phyloP scores from a whole-genome alignment of 495 filamentous ascomycete genomes.

The Neurospora sp. region DNA sequence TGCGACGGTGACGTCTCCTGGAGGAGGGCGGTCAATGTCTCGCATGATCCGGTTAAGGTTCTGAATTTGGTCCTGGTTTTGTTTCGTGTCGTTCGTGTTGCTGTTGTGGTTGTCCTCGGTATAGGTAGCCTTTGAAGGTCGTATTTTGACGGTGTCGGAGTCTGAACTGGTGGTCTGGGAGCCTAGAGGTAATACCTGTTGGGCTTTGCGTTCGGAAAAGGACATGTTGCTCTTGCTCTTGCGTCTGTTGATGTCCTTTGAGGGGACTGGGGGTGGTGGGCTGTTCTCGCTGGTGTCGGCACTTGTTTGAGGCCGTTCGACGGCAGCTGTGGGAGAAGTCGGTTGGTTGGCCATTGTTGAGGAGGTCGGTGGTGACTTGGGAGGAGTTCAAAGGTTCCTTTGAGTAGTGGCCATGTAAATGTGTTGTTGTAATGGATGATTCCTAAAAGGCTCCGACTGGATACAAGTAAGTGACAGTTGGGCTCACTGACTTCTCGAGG shows the following conservation, averaged over 20 bases:
- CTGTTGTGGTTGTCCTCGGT: not conserved
- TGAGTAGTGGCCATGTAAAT: not conserved
- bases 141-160: conserved; percentile 28
- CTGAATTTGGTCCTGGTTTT: not conserved
- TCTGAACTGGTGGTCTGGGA: conserved; percentile 17
- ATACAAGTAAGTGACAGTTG: not conserved
- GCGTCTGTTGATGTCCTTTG: not conserved
- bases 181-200: conserved; percentile 17
- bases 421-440: not conserved
- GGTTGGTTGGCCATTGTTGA: not conserved
- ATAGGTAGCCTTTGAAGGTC: conserved; percentile 4
- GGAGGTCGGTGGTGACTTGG: not conserved
- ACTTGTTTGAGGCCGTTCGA: not conserved
- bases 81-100: not conserved
- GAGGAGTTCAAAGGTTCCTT: not conserved
- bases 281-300: not conserved
- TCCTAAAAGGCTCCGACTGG: not conserved
- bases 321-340: not conserved
- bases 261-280: not conserved
- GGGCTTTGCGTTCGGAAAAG: conserved; percentile 31
- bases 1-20: conserved; percentile 21
- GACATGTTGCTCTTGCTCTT: conserved; percentile 7
- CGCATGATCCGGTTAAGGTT: conserved; percentile 14
- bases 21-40: conserved; percentile 24
- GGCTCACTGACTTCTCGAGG: not conserved